Conservation (phyloP, 2,329 filamentous ascomycete species). For the Fusarium armeniacum region DNA sequence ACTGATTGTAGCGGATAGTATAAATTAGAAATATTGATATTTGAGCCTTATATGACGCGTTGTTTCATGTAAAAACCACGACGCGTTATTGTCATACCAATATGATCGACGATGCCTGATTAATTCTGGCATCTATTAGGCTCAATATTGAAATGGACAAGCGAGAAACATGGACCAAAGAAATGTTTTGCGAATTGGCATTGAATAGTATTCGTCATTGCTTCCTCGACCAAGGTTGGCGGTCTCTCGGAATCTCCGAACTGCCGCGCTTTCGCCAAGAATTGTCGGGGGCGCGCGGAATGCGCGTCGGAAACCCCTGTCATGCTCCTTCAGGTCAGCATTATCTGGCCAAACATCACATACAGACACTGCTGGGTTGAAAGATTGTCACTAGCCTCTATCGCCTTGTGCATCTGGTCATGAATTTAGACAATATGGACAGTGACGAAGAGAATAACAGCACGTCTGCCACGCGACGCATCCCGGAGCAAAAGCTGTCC, state of each 20-base stretch:
- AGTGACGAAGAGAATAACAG: constrained; percentile 11
- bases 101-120: neutral
- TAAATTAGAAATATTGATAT: neutral
- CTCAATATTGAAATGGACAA: too few relatives aligned
- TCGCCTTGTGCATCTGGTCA: neutral
- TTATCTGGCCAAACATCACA: neutral
- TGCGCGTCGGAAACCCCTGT: neutral
- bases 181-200: neutral
- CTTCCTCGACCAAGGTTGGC: neutral
- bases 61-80: neutral
- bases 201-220: neutral
- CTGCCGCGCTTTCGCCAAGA: neutral
- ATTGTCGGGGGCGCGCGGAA: neutral
- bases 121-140: neutral
- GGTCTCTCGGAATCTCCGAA: neutral
- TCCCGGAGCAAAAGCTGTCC: constrained; percentile 24
- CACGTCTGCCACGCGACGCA: neutral
- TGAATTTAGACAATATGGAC: neutral
- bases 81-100: neutral
- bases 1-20: neutral
- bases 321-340: neutral
- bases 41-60: neutral
- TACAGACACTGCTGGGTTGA: neutral
- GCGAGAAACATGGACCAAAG: too few relatives aligned
- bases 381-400: neutral